These are phyloP conservation scores for Diplodia scrobiculata DNA, from an alignment of 2,329 filamentous ascomycete species.

Conservation along the genomic window DNA sequence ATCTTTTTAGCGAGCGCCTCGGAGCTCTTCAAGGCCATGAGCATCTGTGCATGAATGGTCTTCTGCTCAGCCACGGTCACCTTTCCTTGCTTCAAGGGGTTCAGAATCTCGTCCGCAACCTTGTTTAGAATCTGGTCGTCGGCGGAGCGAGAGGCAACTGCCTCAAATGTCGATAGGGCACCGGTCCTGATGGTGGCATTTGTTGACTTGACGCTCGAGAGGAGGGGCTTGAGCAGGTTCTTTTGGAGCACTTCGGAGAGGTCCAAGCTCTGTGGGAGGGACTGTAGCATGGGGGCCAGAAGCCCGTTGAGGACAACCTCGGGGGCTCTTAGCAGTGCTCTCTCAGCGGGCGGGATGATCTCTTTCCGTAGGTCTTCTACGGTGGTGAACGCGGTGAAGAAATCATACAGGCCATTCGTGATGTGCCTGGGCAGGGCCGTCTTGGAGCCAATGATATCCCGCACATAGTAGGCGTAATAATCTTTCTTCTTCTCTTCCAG, in stretches of 20 bases:
- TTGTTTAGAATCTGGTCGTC: conserved; percentile 64
- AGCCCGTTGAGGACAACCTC: conserved; percentile 84
- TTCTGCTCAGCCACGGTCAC: conserved; percentile 83
- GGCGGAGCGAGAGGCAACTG: conserved; percentile 64
- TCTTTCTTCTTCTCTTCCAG: conserved; percentile 68
- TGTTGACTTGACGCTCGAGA: conserved; percentile 90
- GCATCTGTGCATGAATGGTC: conserved; percentile 77
- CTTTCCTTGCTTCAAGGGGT: conserved; percentile 80
- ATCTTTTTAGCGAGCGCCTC: conserved; percentile 66
- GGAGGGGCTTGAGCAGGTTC: conserved; percentile 78
- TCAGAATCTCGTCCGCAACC: conserved; percentile 74
- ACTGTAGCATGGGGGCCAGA: conserved; percentile 69
- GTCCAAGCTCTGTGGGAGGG: conserved; percentile 71
- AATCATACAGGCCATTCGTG: conserved; percentile 72
- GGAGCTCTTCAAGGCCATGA: conserved; percentile 65
- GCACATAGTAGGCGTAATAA: conserved; percentile 79
- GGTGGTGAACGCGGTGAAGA: conserved; percentile 75
- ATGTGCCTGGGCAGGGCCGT: conserved; percentile 70
- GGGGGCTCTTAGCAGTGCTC: conserved; percentile 82
- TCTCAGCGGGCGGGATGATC: conserved; percentile 80
- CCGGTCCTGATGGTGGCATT: conserved; percentile 76
- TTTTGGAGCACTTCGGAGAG: conserved; percentile 71
- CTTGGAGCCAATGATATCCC: conserved; percentile 82
- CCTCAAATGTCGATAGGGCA: conserved; percentile 71
- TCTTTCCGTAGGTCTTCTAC: conserved; percentile 74